phyloP scores from a whole-genome alignment of 768 basidiomycete genomes.

The Tephrocybe sp. region DNA sequence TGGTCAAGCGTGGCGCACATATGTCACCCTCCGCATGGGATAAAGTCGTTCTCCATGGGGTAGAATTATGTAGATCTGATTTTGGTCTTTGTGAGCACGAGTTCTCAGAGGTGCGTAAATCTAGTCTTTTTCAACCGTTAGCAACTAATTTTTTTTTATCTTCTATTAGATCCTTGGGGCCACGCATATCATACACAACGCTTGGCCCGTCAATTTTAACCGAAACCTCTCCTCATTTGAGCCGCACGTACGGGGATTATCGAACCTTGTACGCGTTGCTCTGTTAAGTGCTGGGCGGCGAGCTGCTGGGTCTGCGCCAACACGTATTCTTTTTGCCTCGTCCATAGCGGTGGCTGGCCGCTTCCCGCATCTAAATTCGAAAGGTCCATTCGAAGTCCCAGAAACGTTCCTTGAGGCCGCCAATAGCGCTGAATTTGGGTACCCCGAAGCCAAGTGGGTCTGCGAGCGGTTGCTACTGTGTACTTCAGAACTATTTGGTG shows the following conservation, averaged over 20 bases:
- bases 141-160: constrained; percentile 3
- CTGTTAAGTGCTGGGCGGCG: constrained; percentile 21
- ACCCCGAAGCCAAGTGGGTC: constrained; percentile 40
- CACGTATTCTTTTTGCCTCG: constrained; percentile 36
- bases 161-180: constrained; percentile 22
- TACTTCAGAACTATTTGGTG: constrained; percentile 29
- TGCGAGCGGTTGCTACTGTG: constrained; percentile 30
- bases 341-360: constrained; percentile 35
- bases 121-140: background rate
- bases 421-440: constrained; percentile 27
- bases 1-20: constrained; percentile 29
- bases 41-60: constrained; percentile 28
- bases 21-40: constrained; percentile 26
- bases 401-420: constrained; percentile 28
- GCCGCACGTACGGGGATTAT: constrained; percentile 34
- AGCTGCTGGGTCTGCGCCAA: constrained; percentile 13
- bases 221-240: constrained; percentile 41
- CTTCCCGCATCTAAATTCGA: constrained; percentile 26
- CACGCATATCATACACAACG: constrained; percentile 34
- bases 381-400: constrained; percentile 29
- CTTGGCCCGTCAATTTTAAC: constrained; percentile 49
- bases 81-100: constrained; percentile 25
- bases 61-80: constrained; percentile 24
- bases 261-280: constrained; percentile 30
- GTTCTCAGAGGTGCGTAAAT: constrained; percentile 23